Base-by-base conservation (phyloP, 2,329 filamentous ascomycete genomes). In the Pseudodiploospora longispora region DNA sequence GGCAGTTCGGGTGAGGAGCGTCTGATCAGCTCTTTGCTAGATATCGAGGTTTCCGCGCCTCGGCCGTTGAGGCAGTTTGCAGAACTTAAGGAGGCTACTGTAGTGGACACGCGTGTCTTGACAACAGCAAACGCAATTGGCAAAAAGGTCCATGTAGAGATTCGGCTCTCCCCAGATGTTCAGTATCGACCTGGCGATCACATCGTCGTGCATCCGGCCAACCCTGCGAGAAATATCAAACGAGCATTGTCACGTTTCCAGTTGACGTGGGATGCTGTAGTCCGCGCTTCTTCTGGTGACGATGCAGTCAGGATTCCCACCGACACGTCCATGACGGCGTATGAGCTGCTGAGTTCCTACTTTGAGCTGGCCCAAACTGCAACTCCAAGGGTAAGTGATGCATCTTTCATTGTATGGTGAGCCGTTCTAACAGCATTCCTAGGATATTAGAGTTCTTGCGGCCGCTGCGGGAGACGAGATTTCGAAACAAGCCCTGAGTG, bases 151-250 rank as follows among this genome's bases (percentile, higher is more conserved):
- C 70, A 79, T 42, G 69, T 85, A 7, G 75, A 76, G 42, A 75
- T 86, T 12, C 73, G 75, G 44, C 68, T 88, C 0, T 83, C 84
- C 0, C 71, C 68, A 1, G 75, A 71, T 39, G 67, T 76, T 63
- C 70, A 68, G 0, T 88, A 87, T 59, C 70, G 73, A 27, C 74
- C 79, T 4, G 85, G 84, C 19, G 84, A 88, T 55, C 87, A 89
- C 57, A 70, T 88, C 2, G 78, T 81, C 0, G 70, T 87, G 3
- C 66, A 86, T 1, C 84, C 84, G 0, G 63, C 83, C 27, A 88
- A 88, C 54, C 75, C 76, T 3, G 67, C 69, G 35, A 64, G 70
- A 30, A 75, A 65, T 6, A 74, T 87, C 6, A 70, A 72, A n/a
- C 70, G 82, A 5, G 81, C 74, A 0, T 74, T 86, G 61, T 64